Conservation (phyloP, 768 basidiomycete species). For the Hericium coralloides region DNA sequence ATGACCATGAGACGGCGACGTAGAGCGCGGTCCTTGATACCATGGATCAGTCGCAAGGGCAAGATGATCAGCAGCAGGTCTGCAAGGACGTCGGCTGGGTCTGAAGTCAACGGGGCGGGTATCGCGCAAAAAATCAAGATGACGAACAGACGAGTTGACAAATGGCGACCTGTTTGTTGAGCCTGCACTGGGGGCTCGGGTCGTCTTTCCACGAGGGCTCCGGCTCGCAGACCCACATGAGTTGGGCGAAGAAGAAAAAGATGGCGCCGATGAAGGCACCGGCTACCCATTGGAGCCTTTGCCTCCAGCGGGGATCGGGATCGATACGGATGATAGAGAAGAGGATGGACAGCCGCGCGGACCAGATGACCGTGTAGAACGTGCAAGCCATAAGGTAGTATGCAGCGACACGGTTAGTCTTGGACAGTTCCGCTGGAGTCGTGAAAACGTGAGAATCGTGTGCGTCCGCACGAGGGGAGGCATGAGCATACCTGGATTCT, state of each 20-base stretch:
- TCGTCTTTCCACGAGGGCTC: constrained; percentile 31
- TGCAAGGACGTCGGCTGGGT: constrained; percentile 37
- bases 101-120: not conserved
- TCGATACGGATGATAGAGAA: constrained; percentile 48
- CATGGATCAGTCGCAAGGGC: constrained; percentile 36
- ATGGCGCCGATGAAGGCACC: constrained; percentile 21
- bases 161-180: constrained; percentile 38
- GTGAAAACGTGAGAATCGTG: not conserved
- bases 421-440: constrained; percentile 8
- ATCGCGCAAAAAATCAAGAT: not conserved
- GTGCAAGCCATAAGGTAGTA: constrained; percentile 22
- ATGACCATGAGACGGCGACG: constrained; percentile 37
- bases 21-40: constrained; percentile 29
- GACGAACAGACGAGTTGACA: constrained; percentile 44
- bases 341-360: constrained; percentile 40
- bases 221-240: constrained; percentile 36
- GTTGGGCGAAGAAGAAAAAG: constrained; percentile 34
- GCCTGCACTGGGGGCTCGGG: constrained; percentile 30
- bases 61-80: constrained; percentile 37
- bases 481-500: constrained; percentile 5
- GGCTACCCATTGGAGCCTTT: constrained; percentile 11
- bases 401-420: constrained; percentile 15
- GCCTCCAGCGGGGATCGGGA: constrained; percentile 21
- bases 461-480: not conserved
- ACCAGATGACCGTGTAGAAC: constrained; percentile 21